phyloP scores from a whole-genome alignment of 345 rosid species.

The Toxicodendron radicans region DNA sequence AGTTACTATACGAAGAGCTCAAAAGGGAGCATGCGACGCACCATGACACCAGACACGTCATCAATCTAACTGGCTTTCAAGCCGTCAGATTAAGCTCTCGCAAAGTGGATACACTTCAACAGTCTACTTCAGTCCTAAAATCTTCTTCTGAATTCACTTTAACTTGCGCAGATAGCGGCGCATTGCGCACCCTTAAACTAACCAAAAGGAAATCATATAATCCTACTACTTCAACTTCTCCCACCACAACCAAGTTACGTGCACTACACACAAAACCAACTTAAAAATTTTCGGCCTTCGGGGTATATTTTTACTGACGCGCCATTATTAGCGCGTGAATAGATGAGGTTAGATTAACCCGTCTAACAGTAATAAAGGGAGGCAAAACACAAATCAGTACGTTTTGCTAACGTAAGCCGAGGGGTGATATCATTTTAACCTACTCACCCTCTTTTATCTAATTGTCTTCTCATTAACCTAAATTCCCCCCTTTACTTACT shows the following conservation, averaged over 20 bases:
- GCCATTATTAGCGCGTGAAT: not conserved
- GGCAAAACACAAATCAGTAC: not conserved
- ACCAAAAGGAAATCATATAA: not conserved
- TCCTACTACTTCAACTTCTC: not conserved
- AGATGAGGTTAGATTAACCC: not conserved
- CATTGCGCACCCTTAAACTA: slow-evolving; percentile 1
- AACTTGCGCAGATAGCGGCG: slow-evolving; percentile 25
- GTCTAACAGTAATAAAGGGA: not conserved
- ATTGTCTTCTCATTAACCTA: slow-evolving; percentile 13
- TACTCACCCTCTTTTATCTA: not conserved
- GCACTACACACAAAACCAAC: not conserved
- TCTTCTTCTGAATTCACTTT: not conserved
- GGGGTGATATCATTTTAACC: slow-evolving; percentile 10
- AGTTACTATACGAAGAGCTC: too few species aligned
- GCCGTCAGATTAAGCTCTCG: too few species aligned
- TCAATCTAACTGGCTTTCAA: too few species aligned
- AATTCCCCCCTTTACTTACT: slow-evolving; percentile 18
- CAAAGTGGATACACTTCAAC: too few species aligned
- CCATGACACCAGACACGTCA: too few species aligned
- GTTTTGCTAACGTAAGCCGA: not conserved
- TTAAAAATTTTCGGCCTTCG: too few species aligned
- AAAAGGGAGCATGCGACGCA: too few species aligned
- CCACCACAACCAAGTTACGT: not conserved
- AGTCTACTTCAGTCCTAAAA: too few species aligned
- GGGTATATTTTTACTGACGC: not conserved